Evolutionary conservation across 2,329 filamentous ascomycete genomes (phyloP).

Genomic region (Xylaria sp.): DNA sequence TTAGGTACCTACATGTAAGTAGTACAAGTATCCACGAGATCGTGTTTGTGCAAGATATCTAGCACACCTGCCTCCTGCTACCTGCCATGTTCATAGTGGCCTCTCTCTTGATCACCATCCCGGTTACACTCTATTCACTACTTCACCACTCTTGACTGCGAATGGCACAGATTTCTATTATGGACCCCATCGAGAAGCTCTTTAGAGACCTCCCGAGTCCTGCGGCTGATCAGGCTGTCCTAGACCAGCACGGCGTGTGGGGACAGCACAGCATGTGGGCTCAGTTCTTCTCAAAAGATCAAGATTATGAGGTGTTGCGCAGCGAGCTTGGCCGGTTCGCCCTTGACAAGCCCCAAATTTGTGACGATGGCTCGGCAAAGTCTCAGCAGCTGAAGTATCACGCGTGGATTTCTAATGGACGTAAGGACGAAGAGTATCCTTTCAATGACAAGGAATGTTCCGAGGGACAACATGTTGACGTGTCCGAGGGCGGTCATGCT

Average conservation of each 20-base stretch:
- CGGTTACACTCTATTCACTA: neutral
- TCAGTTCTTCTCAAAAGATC: neutral
- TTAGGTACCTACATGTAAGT: neutral
- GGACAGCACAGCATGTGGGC: neutral
- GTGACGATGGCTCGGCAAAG: constrained; percentile 16
- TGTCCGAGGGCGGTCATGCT: neutral
- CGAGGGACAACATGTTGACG: neutral
- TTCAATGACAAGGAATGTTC: neutral
- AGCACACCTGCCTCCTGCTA: neutral
- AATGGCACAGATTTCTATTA: neutral
- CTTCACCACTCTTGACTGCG: neutral
- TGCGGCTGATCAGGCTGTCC: neutral
- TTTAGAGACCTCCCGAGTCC: constrained; percentile 17
- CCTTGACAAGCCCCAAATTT: constrained; percentile 14
- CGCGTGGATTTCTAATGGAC: constrained; percentile 17
- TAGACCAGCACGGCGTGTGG: neutral
- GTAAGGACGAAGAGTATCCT: constrained; percentile 19
- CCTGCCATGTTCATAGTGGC: neutral
- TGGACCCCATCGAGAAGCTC: constrained; percentile 23
- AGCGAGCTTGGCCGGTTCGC: constrained; percentile 13
- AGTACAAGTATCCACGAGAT: neutral
- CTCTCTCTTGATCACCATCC: neutral
- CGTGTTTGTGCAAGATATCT: constrained; percentile 4
- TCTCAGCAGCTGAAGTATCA: constrained; percentile 13
- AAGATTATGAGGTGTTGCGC: neutral